Conservation (phyloP, 164 flowering plant genomes). For the Tinospora cordifolia region DNA sequence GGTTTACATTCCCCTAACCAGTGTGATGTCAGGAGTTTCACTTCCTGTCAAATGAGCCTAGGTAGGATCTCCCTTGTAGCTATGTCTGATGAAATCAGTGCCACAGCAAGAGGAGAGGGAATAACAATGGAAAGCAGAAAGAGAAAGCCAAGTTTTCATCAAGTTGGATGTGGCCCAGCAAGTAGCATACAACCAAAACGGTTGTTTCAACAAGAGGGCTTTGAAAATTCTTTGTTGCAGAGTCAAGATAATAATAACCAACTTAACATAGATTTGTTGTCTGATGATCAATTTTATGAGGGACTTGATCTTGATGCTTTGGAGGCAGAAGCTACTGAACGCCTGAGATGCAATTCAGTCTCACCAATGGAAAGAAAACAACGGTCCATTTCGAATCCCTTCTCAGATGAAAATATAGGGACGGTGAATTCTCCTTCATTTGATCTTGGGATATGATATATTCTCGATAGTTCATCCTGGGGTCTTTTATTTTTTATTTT, state of each 20-base stretch:
- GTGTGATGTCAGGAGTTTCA: conserved; percentile 20
- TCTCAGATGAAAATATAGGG: conserved; percentile 16
- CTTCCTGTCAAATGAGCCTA: conserved; percentile 14
- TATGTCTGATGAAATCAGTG: conserved; percentile 18
- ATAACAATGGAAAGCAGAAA: conserved; percentile 32
- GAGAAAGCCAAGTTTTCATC: conserved; percentile 43
- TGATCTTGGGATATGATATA: conserved; percentile 79
- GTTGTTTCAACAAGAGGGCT: conserved; percentile 18
- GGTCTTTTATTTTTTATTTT: too few species aligned
- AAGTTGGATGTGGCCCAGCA: conserved; percentile 26
- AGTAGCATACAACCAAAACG: conserved; percentile 34
- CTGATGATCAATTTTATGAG: conserved; percentile 68
- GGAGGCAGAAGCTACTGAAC: conserved; percentile 75
- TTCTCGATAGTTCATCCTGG: neutral
- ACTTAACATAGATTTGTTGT: conserved; percentile 19
- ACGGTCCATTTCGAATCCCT: conserved; percentile 13
- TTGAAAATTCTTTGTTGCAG: conserved; percentile 14
- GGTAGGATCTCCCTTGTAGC: conserved; percentile 15
- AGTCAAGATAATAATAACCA: conserved; percentile 20
- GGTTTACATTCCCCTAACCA: conserved; percentile 21
- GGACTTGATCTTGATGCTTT: conserved; percentile 79
- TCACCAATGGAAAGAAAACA: conserved; percentile 17
- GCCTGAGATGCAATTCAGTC: conserved; percentile 34
- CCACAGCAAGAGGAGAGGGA: conserved; percentile 17
- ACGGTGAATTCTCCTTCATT: conserved; percentile 52